Percentiles rank a stretch among this genome's conserved stretches.
Conservation (phyloP, 75 land plant species). For the Selaginella tamariscina region DNA sequence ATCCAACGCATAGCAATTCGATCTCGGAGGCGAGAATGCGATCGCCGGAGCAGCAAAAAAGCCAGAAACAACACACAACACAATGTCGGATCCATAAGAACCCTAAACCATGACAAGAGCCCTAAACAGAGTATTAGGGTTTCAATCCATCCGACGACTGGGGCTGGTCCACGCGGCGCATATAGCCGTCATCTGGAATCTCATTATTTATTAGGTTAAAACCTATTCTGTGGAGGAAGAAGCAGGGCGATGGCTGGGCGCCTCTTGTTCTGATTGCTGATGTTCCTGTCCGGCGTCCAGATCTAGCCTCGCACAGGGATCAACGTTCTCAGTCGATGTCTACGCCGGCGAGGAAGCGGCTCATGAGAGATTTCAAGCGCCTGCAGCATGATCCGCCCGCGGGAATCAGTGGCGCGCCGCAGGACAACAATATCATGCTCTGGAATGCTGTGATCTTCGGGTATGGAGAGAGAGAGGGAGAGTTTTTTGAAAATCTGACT, state of each 20-base stretch:
- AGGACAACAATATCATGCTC: conserved; percentile 78
- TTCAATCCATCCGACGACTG: background rate
- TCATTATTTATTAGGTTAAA: background rate
- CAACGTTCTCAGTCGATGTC: no score
- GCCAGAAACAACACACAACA: background rate
- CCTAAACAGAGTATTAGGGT: background rate
- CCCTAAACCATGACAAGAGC: background rate
- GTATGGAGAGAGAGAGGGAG: conserved; percentile 30
- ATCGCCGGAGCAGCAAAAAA: background rate
- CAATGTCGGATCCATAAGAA: background rate
- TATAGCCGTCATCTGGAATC: background rate
- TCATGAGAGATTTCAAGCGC: conserved; percentile 83
- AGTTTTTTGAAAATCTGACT: background rate
- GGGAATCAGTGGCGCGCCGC: conserved; percentile 78
- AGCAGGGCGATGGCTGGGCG: background rate
- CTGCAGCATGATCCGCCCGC: conserved; percentile 87
- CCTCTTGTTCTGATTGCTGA: no score
- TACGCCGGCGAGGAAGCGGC: conserved; percentile 63
- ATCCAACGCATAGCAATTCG: background rate
- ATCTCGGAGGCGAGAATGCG: background rate
- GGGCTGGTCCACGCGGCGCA: background rate
- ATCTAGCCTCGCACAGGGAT: no score
- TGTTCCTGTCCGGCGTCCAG: no score
- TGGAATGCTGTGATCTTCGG: conserved; percentile 87
- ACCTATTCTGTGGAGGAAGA: background rate